phyloP scores from a whole-genome alignment of 805 yeast species.

The Candida michaelii region DNA sequence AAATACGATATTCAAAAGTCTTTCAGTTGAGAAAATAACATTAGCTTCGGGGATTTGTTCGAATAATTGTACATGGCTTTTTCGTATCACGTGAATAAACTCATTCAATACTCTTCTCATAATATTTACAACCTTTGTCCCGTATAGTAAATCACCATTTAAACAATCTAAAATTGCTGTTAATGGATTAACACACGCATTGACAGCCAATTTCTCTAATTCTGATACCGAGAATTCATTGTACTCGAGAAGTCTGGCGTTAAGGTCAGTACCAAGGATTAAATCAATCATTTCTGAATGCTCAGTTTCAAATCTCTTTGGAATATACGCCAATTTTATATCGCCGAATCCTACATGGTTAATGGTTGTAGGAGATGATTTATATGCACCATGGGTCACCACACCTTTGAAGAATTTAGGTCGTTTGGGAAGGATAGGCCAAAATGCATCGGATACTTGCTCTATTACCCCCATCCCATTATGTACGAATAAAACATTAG shows the following conservation, averaged over 20 bases:
- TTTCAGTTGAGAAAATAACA: conserved; percentile 29
- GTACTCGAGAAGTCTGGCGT: conserved; percentile 3
- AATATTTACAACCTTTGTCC: conserved; percentile 32
- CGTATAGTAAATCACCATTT: conserved; percentile 68
- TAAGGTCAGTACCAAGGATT: conserved; percentile 4
- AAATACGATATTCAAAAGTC: conserved; percentile 32
- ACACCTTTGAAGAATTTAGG: conserved; percentile 75
- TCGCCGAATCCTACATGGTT: conserved; percentile 74
- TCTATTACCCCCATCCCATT: conserved; percentile 80
- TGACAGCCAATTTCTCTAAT: conserved; percentile 72
- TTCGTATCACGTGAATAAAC: conserved; percentile 41
- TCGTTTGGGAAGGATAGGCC: conserved; percentile 45
- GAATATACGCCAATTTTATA: conserved; percentile 58
- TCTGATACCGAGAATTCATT: conserved; percentile 10
- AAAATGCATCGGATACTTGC: conserved; percentile 47
- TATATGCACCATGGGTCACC: conserved; percentile 80
- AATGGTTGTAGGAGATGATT: conserved; percentile 29
- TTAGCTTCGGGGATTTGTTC: conserved; percentile 29
- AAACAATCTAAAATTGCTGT: conserved; percentile 75
- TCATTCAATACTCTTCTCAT: conserved; percentile 47
- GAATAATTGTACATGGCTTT: conserved; percentile 25
- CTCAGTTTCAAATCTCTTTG: conserved; percentile 29
- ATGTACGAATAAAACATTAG: conserved; percentile 71
- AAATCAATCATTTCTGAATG: conserved; percentile 3
- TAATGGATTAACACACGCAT: conserved; percentile 80